phyloP scores from a whole-genome alignment of 305 asterid species.

The Salvia sclarea region DNA sequence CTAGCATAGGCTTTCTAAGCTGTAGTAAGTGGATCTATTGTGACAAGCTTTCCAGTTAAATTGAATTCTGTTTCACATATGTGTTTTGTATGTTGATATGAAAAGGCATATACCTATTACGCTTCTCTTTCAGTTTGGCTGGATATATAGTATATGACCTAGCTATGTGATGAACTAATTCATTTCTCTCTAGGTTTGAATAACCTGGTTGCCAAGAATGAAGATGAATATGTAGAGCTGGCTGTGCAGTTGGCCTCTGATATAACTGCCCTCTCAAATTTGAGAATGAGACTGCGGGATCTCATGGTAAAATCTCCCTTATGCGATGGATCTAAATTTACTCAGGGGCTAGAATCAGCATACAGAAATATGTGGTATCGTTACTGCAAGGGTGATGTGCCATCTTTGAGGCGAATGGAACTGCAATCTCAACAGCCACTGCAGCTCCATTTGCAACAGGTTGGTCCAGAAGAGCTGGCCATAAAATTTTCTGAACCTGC shows the following conservation, averaged over 20 bases:
- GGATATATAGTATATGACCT: too few relatives aligned
- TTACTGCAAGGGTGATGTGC: slow-evolving; percentile 84
- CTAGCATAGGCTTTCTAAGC: background rate
- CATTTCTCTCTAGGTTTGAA: slow-evolving; percentile 58
- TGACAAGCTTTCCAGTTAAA: background rate
- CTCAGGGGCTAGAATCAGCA: slow-evolving; percentile 62
- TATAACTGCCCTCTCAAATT: slow-evolving; percentile 66
- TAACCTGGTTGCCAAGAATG: slow-evolving; percentile 75
- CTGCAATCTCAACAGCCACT: slow-evolving; percentile 30
- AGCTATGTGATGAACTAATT: slow-evolving; percentile 3
- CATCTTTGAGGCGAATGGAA: slow-evolving; percentile 69
- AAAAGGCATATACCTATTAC: background rate
- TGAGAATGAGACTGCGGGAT: slow-evolving; percentile 71
- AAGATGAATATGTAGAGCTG: slow-evolving; percentile 82
- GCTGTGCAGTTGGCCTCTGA: slow-evolving; percentile 79
- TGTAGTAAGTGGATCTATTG: background rate
- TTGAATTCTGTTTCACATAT: background rate
- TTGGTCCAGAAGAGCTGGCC: slow-evolving; percentile 40
- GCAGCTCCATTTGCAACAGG: slow-evolving; percentile 27
- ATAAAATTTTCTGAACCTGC: slow-evolving; percentile 37
- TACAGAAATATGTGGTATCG: slow-evolving; percentile 84
- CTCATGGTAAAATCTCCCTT: slow-evolving; percentile 90
- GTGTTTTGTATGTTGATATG: background rate
- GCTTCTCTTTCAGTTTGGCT: too few relatives aligned
- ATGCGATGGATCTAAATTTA: slow-evolving; percentile 74